Conservation (phyloP, 2,329 filamentous ascomycete species). For the Microdochium bolleyi region DNA sequence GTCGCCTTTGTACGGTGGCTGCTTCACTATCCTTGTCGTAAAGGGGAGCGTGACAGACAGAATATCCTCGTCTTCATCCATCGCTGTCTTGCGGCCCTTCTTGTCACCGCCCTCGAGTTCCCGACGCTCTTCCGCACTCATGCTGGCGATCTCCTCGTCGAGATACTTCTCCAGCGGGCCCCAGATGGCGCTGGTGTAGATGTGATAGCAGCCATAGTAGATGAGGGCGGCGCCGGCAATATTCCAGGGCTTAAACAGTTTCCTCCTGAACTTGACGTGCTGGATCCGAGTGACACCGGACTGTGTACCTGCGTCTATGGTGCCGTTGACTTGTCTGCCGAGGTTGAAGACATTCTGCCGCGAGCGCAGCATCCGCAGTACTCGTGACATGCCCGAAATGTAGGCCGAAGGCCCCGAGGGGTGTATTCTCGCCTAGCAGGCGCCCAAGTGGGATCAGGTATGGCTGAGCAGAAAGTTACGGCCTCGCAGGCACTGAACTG, state of each 20-base stretch:
- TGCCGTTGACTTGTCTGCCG: slow-evolving; percentile 6
- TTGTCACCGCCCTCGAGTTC: slow-evolving; percentile 9
- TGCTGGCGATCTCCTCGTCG: slow-evolving; percentile 31
- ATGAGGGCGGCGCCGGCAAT: slow-evolving; percentile 22
- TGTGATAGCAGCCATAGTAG: slow-evolving; percentile 26
- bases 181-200: slow-evolving; percentile 38
- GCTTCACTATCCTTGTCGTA: slow-evolving; percentile 39
- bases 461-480: no score
- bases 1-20: slow-evolving; percentile 41
- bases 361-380: slow-evolving; percentile 1
- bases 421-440: no score
- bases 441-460: no score
- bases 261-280: slow-evolving; percentile 16
- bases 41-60: slow-evolving; percentile 57
- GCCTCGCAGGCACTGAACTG: no score
- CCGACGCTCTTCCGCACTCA: slow-evolving; percentile 34
- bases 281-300: slow-evolving; percentile 16
- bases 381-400: background rate
- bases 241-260: slow-evolving; percentile 14
- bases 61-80: slow-evolving; percentile 30
- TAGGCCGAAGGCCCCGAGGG: background rate
- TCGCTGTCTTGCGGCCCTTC: background rate
- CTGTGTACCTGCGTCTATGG: slow-evolving; percentile 2
- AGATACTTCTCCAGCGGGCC: slow-evolving; percentile 33
- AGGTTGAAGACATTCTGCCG: slow-evolving; percentile 11